Conservation (phyloP, 2,329 filamentous ascomycete species). For the Nigrograna mackinnonii region DNA sequence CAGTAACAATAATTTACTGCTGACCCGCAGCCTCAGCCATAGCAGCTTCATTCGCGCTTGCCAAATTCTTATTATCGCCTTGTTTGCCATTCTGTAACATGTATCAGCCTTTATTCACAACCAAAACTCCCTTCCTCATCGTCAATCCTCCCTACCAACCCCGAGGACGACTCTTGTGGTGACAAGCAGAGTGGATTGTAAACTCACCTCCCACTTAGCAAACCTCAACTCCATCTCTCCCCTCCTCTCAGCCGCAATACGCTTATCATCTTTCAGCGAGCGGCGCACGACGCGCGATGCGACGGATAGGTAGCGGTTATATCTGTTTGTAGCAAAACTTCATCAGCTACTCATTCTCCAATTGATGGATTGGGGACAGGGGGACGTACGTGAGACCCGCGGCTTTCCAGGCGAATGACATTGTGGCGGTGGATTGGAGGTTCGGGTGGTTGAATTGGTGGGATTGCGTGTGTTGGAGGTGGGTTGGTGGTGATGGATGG, state of each 20-base stretch:
- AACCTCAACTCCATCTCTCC: slow-evolving; percentile 89
- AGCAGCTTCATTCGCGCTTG: slow-evolving; percentile 55
- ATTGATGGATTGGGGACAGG: slow-evolving; percentile 10
- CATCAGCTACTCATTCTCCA: slow-evolving; percentile 26
- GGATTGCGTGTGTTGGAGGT: slow-evolving; percentile 23
- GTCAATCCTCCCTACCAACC: slow-evolving; percentile 1
- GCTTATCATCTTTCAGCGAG: slow-evolving; percentile 94
- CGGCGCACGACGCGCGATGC: slow-evolving; percentile 93
- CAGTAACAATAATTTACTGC: background rate
- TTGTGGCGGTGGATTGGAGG: slow-evolving; percentile 60
- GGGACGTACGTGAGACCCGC: slow-evolving; percentile 87
- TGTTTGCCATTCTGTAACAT: slow-evolving; percentile 87
- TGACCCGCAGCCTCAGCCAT: slow-evolving; percentile 45
- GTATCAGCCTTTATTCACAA: slow-evolving; percentile 9
- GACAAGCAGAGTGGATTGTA: background rate
- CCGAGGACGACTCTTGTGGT: background rate
- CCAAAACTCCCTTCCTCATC: slow-evolving; percentile 1
- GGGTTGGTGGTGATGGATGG: slow-evolving; percentile 23
- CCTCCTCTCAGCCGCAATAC: slow-evolving; percentile 84
- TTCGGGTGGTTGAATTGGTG: slow-evolving; percentile 20
- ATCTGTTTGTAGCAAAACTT: slow-evolving; percentile 62
- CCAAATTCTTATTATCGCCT: slow-evolving; percentile 78
- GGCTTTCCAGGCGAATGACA: slow-evolving; percentile 98
- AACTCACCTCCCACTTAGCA: slow-evolving; percentile 93
- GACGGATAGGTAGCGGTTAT: slow-evolving; percentile 99